Conservation (phyloP, 257 asterid species). For the Osmanthus fragrans region DNA sequence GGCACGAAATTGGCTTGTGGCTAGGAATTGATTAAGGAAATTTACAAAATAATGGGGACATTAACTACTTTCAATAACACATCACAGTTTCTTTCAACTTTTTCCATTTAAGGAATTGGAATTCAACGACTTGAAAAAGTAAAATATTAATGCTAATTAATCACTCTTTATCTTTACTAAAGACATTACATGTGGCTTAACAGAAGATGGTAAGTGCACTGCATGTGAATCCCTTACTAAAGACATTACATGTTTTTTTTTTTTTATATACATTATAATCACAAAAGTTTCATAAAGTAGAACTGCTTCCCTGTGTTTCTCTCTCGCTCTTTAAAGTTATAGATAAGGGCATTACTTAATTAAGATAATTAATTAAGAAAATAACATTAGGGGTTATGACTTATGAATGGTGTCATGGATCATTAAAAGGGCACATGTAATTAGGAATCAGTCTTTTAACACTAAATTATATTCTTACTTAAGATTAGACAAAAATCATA, state of each 20-base stretch:
- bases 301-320: conserved; percentile 25
- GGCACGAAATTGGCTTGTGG: conserved; percentile 17
- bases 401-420: conserved; percentile 23
- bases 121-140: conserved; percentile 17
- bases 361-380: conserved; percentile 7
- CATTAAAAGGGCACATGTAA: conserved; percentile 32
- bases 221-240: conserved; percentile 11
- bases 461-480: conserved; percentile 27
- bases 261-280: conserved; percentile 15
- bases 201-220: conserved; percentile 19
- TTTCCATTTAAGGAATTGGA: conserved; percentile 32
- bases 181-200: conserved; percentile 51
- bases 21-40: conserved; percentile 9
- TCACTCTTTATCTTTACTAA: conserved; percentile 13
- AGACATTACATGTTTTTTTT: no score
- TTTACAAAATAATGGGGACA: conserved; percentile 18
- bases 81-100: conserved; percentile 27
- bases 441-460: conserved; percentile 52
- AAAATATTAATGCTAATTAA: conserved; percentile 21
- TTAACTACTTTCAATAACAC: conserved; percentile 10
- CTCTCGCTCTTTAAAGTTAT: conserved; percentile 19
- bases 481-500: conserved; percentile 41
- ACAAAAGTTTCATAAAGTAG: conserved; percentile 26
- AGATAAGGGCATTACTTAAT: conserved; percentile 8
- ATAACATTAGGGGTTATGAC: neutral